These are phyloP conservation scores for Ganoderma multipileum DNA, from an alignment of 1,284 basidiomycete genomes.

Conservation along the genomic window DNA sequence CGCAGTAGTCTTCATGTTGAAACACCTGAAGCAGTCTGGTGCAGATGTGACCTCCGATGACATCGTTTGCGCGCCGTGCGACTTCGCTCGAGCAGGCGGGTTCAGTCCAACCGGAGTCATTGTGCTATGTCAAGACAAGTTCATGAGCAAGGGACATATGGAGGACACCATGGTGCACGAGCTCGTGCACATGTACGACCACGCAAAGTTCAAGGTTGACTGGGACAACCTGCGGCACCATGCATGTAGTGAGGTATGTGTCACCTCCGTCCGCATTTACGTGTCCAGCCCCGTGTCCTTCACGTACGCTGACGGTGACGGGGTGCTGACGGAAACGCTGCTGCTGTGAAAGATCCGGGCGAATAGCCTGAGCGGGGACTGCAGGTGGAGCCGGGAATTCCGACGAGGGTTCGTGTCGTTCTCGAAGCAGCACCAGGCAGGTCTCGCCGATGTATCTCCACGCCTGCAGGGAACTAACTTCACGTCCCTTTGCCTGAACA, in stretches of 20 bases:
- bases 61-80: constrained; percentile 86
- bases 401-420: constrained; percentile 80
- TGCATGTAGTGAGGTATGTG: constrained; percentile 91
- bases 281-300: constrained; percentile 7
- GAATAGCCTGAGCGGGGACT: constrained; percentile 93
- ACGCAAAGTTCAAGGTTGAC: constrained; percentile 92
- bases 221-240: constrained; percentile 93
- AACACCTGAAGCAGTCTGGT: constrained; percentile 81
- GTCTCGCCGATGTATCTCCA: constrained; percentile 28
- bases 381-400: constrained; percentile 83
- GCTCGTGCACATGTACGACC: constrained; percentile 96
- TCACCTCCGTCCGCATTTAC: constrained; percentile 6
- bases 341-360: constrained; percentile 80
- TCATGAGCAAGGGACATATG: constrained; percentile 86
- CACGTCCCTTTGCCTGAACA: constrained; percentile 40
- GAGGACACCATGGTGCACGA: constrained; percentile 95
- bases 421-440: constrained; percentile 93
- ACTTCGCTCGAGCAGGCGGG: constrained; percentile 78
- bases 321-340: constrained; percentile 8
- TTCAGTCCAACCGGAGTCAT: constrained; percentile 82
- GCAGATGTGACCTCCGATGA: constrained; percentile 71
- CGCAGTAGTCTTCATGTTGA: constrained; percentile 86
- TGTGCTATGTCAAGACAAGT: constrained; percentile 84
- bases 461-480: constrained; percentile 11
- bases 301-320: neutral